A percentile compares a stretch with the other conserved stretches of the same genome.
These are phyloP conservation scores for Diacronema lutheri DNA, from an alignment of 78 protist species.

Conservation along the genomic window DNA sequence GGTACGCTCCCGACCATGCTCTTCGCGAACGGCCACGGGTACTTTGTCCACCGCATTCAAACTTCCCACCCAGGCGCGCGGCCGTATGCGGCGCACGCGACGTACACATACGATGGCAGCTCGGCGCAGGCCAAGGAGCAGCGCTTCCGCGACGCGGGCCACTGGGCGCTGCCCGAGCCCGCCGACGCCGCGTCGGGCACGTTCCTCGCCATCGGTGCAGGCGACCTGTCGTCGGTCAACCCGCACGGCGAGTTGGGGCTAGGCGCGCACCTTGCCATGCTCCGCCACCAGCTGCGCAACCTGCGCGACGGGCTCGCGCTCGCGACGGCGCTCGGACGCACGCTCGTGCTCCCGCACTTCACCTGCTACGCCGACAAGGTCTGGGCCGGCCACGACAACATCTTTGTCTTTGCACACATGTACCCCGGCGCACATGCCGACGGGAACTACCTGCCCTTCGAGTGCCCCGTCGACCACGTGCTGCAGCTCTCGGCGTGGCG, in stretches of 20 bases:
- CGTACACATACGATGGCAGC: not conserved
- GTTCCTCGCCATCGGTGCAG: not conserved
- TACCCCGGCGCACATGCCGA: not conserved
- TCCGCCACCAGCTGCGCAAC: not conserved
- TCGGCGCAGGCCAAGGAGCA: not conserved
- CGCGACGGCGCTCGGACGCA: not conserved
- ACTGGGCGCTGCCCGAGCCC: not conserved
- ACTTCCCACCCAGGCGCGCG: not conserved
- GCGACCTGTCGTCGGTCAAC: too few relatives aligned
- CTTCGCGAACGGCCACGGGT: slow-evolving; percentile 6
- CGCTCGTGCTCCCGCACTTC: slow-evolving; percentile 11
- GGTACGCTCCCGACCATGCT: not conserved
- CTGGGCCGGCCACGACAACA: slow-evolving; percentile 6
- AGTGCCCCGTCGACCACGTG: slow-evolving; percentile 10
- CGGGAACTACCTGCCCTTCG: not conserved
- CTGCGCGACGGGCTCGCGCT: slow-evolving; percentile 19
- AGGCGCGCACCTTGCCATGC: too few relatives aligned
- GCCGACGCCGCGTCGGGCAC: not conserved
- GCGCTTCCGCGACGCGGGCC: slow-evolving; percentile 15
- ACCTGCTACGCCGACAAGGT: not conserved
- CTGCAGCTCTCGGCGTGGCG: not conserved
- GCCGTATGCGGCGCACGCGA: slow-evolving; percentile 18
- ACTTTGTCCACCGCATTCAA: not conserved
- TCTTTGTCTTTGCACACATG: not conserved
- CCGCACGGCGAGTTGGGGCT: too few relatives aligned